These are phyloP conservation scores for Neurospora crassa DNA, from an alignment of 2,329 filamentous ascomycete species.

Conservation along the genomic window DNA sequence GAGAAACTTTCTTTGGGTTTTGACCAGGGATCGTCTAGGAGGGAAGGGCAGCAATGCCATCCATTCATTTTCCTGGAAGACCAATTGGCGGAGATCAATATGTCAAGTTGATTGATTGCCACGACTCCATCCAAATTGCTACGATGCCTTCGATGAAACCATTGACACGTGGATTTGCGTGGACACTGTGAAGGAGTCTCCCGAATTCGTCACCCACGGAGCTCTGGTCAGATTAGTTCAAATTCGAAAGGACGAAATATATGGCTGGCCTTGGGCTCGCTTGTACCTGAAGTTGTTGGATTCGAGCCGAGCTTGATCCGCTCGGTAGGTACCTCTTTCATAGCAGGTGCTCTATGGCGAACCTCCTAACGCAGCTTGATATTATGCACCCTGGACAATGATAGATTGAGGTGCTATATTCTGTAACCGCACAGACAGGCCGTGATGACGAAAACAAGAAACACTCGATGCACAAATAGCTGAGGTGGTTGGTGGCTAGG, in stretches of 20 bases:
- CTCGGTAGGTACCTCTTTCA: neutral
- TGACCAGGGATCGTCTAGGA: neutral
- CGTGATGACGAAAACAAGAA: neutral
- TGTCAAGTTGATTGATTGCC: neutral
- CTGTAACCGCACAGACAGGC: neutral
- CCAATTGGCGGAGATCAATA: neutral
- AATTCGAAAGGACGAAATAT: neutral
- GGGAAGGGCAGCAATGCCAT: neutral
- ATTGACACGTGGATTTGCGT: neutral
- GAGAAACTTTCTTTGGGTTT: neutral
- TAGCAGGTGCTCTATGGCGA: neutral
- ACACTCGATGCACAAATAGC: neutral
- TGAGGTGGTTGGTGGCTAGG: neutral
- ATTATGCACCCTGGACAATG: neutral
- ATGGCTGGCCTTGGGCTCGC: neutral
- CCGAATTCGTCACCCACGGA: neutral
- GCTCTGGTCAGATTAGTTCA: neutral
- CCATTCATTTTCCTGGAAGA: neutral
- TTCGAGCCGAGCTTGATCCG: neutral
- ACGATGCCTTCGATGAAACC: neutral
- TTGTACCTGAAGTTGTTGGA: neutral
- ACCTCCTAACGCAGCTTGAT: neutral
- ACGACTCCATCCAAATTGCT: neutral
- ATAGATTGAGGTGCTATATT: neutral
- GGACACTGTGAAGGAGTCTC: neutral